Percentiles rank a stretch among this genome's conserved stretches.
phyloP scores from a whole-genome alignment of 2,329 filamentous ascomycete genomes.

The Aphanocladium album region DNA sequence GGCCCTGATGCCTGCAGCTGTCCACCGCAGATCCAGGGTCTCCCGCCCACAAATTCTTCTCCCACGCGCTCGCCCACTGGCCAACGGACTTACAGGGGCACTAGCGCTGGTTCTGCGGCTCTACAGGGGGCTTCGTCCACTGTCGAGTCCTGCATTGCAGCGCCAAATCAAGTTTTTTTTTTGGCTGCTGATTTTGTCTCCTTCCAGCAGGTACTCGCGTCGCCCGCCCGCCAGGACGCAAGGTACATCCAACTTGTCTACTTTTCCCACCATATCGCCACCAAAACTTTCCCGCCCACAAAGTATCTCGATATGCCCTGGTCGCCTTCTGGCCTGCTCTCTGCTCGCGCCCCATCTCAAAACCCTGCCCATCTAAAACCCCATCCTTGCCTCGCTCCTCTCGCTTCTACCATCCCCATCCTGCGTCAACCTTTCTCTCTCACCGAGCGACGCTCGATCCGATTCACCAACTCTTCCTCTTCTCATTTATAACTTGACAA shows the following conservation, averaged over 20 bases:
- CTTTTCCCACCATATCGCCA: background rate
- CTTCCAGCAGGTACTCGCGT: background rate
- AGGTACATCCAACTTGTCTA: background rate
- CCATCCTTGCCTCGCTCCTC: background rate
- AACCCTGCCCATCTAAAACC: slow-evolving; percentile 2
- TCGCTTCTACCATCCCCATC: slow-evolving; percentile 9
- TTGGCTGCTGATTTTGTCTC: background rate
- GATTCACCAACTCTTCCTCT: background rate
- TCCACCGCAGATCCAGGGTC: slow-evolving; percentile 1
- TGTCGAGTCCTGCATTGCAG: background rate
- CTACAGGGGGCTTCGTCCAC: background rate
- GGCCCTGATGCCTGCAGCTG: background rate
- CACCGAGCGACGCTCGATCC: slow-evolving; percentile 5
- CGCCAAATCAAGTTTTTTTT: background rate
- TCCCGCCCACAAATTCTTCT: background rate
- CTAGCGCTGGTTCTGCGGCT: too few species aligned
- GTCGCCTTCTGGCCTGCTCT: background rate
- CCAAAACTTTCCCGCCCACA: background rate
- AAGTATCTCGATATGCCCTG: background rate
- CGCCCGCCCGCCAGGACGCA: background rate
- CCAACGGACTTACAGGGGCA: background rate
- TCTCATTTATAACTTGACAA: slow-evolving; percentile 15
- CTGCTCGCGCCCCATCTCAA: background rate
- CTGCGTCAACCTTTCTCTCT: slow-evolving; percentile 9
- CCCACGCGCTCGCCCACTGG: background rate